phyloP scores from a whole-genome alignment of 768 basidiomycete species.

The Russula sp. region DNA sequence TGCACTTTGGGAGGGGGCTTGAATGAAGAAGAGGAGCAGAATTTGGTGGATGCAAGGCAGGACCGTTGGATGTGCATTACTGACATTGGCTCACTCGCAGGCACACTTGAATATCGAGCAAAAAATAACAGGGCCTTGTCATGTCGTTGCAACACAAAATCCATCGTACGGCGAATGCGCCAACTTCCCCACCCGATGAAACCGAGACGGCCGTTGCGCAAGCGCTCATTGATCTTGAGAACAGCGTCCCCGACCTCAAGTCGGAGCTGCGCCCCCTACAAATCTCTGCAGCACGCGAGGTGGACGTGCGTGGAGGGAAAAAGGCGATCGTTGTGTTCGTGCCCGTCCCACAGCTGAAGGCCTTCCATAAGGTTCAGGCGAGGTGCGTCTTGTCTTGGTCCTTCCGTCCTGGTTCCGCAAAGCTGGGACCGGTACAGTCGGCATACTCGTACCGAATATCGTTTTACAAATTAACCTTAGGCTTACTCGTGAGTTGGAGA shows the following conservation, averaged over 20 bases:
- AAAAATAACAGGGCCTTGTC: constrained; percentile 6
- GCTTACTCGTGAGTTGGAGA: constrained; percentile 98
- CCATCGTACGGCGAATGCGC: constrained; percentile 93
- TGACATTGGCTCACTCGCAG: constrained; percentile 16
- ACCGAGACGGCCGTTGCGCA: constrained; percentile 90
- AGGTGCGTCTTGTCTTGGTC: constrained; percentile 52
- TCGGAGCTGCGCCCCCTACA: constrained; percentile 91
- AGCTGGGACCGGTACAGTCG: background rate
- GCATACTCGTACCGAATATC: background rate
- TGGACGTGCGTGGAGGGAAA: constrained; percentile 98
- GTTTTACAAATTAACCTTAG: constrained; percentile 41
- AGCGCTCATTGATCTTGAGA: constrained; percentile 95
- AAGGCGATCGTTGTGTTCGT: constrained; percentile 99
- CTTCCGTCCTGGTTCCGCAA: background rate
- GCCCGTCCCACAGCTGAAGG: constrained; percentile 95
- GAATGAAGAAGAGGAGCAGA: background rate
- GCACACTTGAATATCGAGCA: background rate
- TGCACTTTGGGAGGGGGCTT: background rate
- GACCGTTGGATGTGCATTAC: constrained; percentile 8
- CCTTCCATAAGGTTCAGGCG: constrained; percentile 97
- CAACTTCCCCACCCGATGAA: constrained; percentile 83
- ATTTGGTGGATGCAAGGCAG: constrained; percentile 21
- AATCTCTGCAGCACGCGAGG: constrained; percentile 97
- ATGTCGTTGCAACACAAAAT: constrained; percentile 90
- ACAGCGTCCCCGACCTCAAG: constrained; percentile 98